Base-by-base conservation (phyloP, 352 stramenopile species). In the Pythium myriotylum region DNA sequence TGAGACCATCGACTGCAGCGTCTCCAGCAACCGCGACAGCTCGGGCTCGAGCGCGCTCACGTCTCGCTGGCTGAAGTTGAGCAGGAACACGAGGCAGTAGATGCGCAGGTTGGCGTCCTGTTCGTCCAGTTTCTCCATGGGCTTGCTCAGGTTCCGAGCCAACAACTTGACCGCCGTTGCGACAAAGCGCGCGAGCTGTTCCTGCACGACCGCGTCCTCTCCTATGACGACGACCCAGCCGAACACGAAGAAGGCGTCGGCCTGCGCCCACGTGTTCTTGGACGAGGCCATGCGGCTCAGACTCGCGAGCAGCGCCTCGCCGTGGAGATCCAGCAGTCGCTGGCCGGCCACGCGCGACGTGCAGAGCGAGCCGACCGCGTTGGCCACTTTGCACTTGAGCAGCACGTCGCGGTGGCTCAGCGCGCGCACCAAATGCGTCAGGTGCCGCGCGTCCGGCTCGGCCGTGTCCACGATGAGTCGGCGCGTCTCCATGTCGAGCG, bases 331-430 rank as follows among this genome's bases (percentile, higher is more conserved):
- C 32, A 92, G 62, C 47, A 92, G 54, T 13, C 71, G 70, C 59
- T 91, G 83, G 0, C 83, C 83, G 14, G 83, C 83, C 24, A 92
- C 81, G 6, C 83, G 76, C 4, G 83, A 92, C 53, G 84, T 86
- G 45, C 83, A 91, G 40, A 92, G 60, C 35, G 83, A 86, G 2
- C 83, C 83, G 16, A 92, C 70, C 3, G 83, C 81, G 47, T 84
- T 92, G 12, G 83, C 83, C 6, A 81, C 83, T 54, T 92, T 92
- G 67, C 83, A 92, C 53, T 92, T 92, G 19, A 92, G 70, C 48
- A 81, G 74, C 51, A 92, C 79, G 51, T 92, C 83, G 17, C 83
- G 81, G 26, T 71, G 72, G 49, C 51, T 64, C 26, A 92, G 54
- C 12, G 81, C 81, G 6, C 58, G 58, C 24, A 87, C 68, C 8